Conservation (phyloP, 495 filamentous ascomycete genomes). For the Penicillium pancosmium region DNA sequence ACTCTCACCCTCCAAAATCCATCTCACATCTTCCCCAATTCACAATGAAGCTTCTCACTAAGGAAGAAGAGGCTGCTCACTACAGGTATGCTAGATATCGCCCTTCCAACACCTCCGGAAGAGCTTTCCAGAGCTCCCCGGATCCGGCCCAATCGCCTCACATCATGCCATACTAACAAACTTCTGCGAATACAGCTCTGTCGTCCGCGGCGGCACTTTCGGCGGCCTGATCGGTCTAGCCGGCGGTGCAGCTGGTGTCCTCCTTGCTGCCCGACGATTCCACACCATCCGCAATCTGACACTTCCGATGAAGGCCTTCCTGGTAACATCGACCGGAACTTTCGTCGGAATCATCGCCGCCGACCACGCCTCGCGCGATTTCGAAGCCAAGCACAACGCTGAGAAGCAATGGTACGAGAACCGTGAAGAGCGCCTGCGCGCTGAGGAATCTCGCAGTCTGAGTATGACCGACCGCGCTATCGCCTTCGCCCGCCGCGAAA, state of each 20-base stretch:
- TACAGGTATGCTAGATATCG: constrained; percentile 51
- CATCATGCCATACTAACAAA: constrained; percentile 28
- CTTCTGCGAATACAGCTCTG: constrained; percentile 49
- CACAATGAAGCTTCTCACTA: constrained; percentile 91
- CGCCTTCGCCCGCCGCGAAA: constrained; percentile 72
- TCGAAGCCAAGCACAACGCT: constrained; percentile 70
- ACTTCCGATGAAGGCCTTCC: constrained; percentile 85
- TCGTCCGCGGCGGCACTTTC: constrained; percentile 74
- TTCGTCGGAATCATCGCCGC: constrained; percentile 85
- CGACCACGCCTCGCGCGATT: constrained; percentile 74
- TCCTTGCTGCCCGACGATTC: constrained; percentile 63
- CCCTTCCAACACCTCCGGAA: not conserved
- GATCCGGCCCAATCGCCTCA: not conserved
- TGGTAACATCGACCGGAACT: constrained; percentile 79
- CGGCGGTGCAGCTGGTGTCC: constrained; percentile 65
- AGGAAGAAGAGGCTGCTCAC: constrained; percentile 80
- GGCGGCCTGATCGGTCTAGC: constrained; percentile 69
- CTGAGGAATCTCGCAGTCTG: constrained; percentile 52
- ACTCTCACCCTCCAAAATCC: constrained; percentile 11
- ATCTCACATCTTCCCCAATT: not conserved
- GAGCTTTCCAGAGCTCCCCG: not conserved
- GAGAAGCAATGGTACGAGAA: constrained; percentile 66
- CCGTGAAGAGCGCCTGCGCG: constrained; percentile 54
- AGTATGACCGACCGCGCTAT: constrained; percentile 55
- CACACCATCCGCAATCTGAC: constrained; percentile 77